Evolutionary conservation across 768 basidiomycete genomes (phyloP).

Genomic region (Termitomyces sp.): DNA sequence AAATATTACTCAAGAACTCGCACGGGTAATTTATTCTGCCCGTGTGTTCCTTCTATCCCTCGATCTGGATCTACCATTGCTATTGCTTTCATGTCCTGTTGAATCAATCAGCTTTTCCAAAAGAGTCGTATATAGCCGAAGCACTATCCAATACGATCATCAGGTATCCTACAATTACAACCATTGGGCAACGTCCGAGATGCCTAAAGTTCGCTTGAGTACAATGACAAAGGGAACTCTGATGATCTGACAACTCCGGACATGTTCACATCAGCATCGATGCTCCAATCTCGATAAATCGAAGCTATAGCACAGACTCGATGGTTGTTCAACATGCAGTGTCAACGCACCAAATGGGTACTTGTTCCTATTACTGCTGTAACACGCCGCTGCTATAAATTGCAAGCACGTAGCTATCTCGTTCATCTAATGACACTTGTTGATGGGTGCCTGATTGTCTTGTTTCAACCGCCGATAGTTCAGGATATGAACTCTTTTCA

Average conservation of each 20-base stretch:
- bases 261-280: neutral
- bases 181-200: neutral
- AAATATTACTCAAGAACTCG: neutral
- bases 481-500: neutral
- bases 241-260: neutral
- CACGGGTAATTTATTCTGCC: neutral
- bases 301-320: neutral
- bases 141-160: neutral
- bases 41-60: no score
- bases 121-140: neutral
- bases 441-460: neutral
- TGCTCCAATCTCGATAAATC: neutral
- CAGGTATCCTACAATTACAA: neutral
- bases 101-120: neutral
- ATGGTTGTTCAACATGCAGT: neutral
- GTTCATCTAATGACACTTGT: neutral
- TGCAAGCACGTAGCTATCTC: neutral
- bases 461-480: neutral
- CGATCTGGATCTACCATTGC: neutral
- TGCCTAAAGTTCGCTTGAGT: neutral
- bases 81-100: neutral
- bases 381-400: neutral
- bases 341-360: neutral
- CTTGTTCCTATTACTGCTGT: neutral
- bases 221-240: neutral